These are phyloP conservation scores for Erigeron canadensis DNA, from an alignment of 129 eudicot genomes.

Conservation along the genomic window DNA sequence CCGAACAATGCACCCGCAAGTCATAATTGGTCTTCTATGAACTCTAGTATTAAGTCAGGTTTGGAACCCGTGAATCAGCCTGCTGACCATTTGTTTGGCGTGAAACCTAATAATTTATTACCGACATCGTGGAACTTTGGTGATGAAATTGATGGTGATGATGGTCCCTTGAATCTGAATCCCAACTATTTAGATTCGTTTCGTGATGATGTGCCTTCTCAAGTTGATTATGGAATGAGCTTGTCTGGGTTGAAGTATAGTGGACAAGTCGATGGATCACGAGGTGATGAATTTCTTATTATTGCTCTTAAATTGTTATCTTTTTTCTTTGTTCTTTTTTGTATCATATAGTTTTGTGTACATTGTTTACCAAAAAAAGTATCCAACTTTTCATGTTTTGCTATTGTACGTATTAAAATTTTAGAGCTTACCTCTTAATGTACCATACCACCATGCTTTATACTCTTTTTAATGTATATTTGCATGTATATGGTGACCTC, in stretches of 20 bases:
- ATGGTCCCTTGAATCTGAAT: slow-evolving; percentile 8
- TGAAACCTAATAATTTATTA: neutral
- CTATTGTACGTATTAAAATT: no score
- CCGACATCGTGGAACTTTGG: neutral
- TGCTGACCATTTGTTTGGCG: slow-evolving; percentile 11
- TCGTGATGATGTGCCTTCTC: slow-evolving; percentile 41
- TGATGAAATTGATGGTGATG: slow-evolving; percentile 3
- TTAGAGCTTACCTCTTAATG: no score
- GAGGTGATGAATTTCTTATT: slow-evolving; percentile 16
- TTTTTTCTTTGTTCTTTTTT: no score
- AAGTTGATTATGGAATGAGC: slow-evolving; percentile 44
- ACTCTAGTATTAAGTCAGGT: slow-evolving; percentile 27
- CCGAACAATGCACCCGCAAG: neutral
- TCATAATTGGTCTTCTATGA: slow-evolving; percentile 25
- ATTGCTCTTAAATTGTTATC: neutral
- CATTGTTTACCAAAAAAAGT: neutral
- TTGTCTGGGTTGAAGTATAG: slow-evolving; percentile 47
- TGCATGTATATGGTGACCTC: no score
- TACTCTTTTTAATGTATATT: no score
- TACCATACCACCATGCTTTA: no score
- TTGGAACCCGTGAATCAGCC: slow-evolving; percentile 15
- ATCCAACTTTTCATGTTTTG: no score
- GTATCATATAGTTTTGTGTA: neutral
- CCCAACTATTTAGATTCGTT: slow-evolving; percentile 36
- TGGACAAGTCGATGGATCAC: slow-evolving; percentile 37